Base-by-base conservation (phyloP, 1,284 basidiomycete genomes). In the Trichosporon coremiiforme region DNA sequence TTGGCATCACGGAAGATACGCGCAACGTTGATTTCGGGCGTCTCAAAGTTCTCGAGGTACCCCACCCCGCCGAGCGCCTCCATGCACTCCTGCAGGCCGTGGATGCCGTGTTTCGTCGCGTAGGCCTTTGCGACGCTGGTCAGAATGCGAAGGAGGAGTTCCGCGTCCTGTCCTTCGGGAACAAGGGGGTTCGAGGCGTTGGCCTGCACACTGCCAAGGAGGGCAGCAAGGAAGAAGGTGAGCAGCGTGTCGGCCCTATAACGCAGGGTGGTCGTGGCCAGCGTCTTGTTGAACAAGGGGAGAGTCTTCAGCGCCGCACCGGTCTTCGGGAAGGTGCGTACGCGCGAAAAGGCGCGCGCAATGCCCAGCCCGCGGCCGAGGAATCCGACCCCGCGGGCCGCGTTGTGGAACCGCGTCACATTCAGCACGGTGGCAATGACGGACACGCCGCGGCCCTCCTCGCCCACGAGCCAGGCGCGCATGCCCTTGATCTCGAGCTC, bases 41-140 rank as follows among this genome's bases (percentile, higher is more conserved):
- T 86, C 0, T 87, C 88, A 64, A 87, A 89, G 78, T 93, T 91
- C 75, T 91, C 90, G 91, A 93, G 92, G 76, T 92, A 93, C 0
- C 91, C 91, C 66, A 90, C 89, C 1, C 91, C 91, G 35, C 91
- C 91, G 2, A 93, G 84, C 4, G 88, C 85, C 53, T 88, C 85
- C 90, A 93, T 92, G 53, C 89, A 88, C 71, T 91, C 89, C 72
- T 90, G 88, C 85, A 91, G 89, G 4, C 87, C 89, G 0, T 86
- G 80, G 65, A 86, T 86, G 0, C 87, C 87, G 75, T 88, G 88
- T 71, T 90, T 88, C 8, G 91, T 87, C 2, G 87, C 86, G 78
- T 90, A 93, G 0, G 89, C 90, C 79, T 93, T 93, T 45, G 87
- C 84, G 0, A 89, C 87, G 2, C 90, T 89, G 0, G 90, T 93